phyloP scores from a whole-genome alignment of 2,329 filamentous ascomycete genomes.

The Bimuria novae-zelandiae region DNA sequence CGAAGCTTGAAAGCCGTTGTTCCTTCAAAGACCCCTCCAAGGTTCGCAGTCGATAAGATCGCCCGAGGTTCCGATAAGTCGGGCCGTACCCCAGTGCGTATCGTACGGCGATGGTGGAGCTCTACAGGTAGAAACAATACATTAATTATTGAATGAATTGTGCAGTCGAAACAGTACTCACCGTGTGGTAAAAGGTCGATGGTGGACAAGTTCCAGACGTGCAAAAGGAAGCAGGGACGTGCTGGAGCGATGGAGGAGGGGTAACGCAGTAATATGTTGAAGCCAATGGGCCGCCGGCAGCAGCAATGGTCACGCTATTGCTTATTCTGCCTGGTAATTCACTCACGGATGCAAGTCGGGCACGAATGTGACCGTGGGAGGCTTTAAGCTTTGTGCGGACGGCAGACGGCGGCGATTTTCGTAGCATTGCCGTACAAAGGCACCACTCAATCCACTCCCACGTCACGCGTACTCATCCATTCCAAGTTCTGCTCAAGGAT shows the following conservation, averaged over 20 bases:
- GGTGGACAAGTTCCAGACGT: not conserved
- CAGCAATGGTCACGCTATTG: slow-evolving; percentile 30
- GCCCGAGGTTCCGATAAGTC: slow-evolving; percentile 36
- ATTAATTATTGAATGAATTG: not conserved
- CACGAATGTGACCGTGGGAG: slow-evolving; percentile 11
- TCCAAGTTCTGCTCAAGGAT: slow-evolving; percentile 23
- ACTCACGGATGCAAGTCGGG: slow-evolving; percentile 18
- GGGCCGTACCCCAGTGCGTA: slow-evolving; percentile 12
- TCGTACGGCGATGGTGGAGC: slow-evolving; percentile 9
- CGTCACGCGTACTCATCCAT: slow-evolving; percentile 40
- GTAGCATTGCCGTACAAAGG: slow-evolving; percentile 27
- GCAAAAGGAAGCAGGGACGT: not conserved
- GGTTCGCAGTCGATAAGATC: slow-evolving; percentile 46
- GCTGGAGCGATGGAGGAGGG: slow-evolving; percentile 28
- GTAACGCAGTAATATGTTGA: slow-evolving; percentile 41
- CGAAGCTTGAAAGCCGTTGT: slow-evolving; percentile 8
- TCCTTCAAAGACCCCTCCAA: too few species aligned
- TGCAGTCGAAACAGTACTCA: not conserved
- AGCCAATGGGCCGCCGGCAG: slow-evolving; percentile 29
- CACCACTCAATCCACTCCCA: slow-evolving; percentile 22
- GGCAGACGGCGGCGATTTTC: slow-evolving; percentile 28
- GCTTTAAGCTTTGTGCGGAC: slow-evolving; percentile 14
- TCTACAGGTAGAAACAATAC: not conserved
- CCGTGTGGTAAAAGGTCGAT: not conserved
- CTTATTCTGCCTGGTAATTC: slow-evolving; percentile 30